phyloP scores from a whole-genome alignment of 345 rosid genomes.

The Raphanus raphanistrum region DNA sequence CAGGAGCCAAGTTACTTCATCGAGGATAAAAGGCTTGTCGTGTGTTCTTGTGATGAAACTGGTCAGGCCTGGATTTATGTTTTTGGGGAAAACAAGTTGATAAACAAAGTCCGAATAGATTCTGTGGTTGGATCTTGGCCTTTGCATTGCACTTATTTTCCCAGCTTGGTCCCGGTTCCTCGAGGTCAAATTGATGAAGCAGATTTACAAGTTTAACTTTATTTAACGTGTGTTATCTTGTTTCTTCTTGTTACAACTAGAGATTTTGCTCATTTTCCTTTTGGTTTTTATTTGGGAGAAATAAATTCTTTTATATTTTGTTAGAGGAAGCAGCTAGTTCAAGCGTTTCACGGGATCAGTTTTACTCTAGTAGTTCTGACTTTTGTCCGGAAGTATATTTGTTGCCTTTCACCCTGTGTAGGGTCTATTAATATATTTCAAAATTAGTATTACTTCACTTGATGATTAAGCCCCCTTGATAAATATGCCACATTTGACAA shows the following conservation, averaged over 20 bases:
- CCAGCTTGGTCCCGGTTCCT: constrained; percentile 6
- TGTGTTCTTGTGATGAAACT: not conserved
- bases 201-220: not conserved
- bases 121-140: not conserved
- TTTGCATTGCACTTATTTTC: not conserved
- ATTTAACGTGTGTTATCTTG: not conserved
- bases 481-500: not conserved
- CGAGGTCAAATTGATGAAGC: not conserved
- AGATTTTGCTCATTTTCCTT: not conserved
- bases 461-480: not conserved
- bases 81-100: not conserved
- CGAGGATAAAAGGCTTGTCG: not conserved
- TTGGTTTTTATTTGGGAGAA: not conserved
- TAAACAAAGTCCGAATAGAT: not conserved
- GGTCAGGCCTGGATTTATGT: not conserved
- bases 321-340: not conserved
- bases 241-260: not conserved
- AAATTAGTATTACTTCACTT: not conserved
- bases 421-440: not conserved
- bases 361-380: not conserved
- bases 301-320: not conserved
- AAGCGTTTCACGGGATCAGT: not conserved
- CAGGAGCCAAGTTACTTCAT: not conserved
- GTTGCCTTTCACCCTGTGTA: not conserved
- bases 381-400: not conserved